Evolutionary conservation across 305 asterid genomes (phyloP), one percentile per base, ranked within the genome.

Genomic region (Stenogyne calaminthoides): DNA sequence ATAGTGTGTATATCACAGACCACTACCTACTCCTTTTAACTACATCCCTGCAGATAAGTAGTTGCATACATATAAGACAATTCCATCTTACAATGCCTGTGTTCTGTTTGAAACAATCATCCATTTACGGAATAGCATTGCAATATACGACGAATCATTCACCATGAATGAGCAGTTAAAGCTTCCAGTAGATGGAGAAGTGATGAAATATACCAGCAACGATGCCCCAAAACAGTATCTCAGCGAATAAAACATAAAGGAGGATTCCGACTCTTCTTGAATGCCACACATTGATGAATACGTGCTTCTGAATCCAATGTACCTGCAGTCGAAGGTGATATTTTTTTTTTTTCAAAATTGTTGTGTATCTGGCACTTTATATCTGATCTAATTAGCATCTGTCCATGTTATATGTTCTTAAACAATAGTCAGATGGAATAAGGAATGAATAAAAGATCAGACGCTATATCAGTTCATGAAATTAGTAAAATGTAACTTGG

Each of bases 271-370:
- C 86, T 82, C 87, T 86, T 64, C 61, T 81, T 68, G 91, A 86
- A 78, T 85, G 90, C 94, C 97, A 89, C 6, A 89, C 89, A 9
- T 82, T 75, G 9, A 83, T 67, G 86, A 91, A 88, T 29, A 87
- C 67, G 77, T 91, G 97, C 84, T 91, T 87, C 83, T 88, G 78
- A 40, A 91, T 89, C 97, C 96, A 91, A 55, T 82, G 10, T 67
- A 83, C 71, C 95, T 90, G 90, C 78, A 73, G n/a, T 71, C 42
- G 22, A 58, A 12, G 66, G 32, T 19, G 12, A 9, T 9, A 7
- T 16, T 16, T 18, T 52, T 54, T 47, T 5, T 47, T 47, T 6
- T 16, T 7, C 25, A 20, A 54, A 54, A 2, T 8, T 54, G 14
- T 54, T 54, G 29, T 54, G 14, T 20, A 18, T 55, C n/a, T 20